Percentiles rank a stretch among this genome's conserved stretches.
phyloP scores from a whole-genome alignment of 2,329 filamentous ascomycete genomes.

The Eurotiales sp. region DNA sequence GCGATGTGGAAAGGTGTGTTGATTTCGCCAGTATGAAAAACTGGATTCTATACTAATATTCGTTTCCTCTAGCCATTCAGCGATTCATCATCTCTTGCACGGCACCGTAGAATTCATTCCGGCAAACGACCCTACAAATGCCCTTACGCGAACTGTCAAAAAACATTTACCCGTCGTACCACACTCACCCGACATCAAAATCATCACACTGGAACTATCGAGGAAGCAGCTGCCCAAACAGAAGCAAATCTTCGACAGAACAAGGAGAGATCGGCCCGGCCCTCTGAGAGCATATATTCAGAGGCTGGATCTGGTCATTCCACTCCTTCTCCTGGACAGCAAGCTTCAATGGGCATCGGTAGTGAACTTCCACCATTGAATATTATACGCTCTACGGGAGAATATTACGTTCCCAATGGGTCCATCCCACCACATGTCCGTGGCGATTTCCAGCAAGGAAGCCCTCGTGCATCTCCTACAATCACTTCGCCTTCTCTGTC shows the following conservation, averaged over 20 bases:
- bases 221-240: constrained; percentile 85
- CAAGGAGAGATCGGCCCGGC: constrained; percentile 34
- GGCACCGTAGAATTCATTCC: constrained; percentile 91
- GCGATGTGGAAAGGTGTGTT: constrained; percentile 83
- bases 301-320: constrained; percentile 48
- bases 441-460: constrained; percentile 66
- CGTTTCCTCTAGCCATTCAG: constrained; percentile 82
- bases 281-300: constrained; percentile 41
- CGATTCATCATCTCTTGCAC: constrained; percentile 88
- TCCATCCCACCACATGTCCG: constrained; percentile 80
- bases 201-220: constrained; percentile 89
- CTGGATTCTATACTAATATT: constrained; percentile 3
- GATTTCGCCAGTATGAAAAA: constrained; percentile 1
- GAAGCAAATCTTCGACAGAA: constrained; percentile 72
- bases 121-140: constrained; percentile 97
- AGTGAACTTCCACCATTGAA: constrained; percentile 68
- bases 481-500: constrained; percentile 63
- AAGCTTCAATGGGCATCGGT: constrained; percentile 74
- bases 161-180: constrained; percentile 94
- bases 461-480: constrained; percentile 62
- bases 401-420: constrained; percentile 77
- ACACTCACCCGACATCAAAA: constrained; percentile 95
- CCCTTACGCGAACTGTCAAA: constrained; percentile 94
- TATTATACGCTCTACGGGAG: constrained; percentile 64
- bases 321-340: constrained; percentile 79